Base-by-base conservation (phyloP, 768 basidiomycete species). In the Hortiboletus flavorubellus region DNA sequence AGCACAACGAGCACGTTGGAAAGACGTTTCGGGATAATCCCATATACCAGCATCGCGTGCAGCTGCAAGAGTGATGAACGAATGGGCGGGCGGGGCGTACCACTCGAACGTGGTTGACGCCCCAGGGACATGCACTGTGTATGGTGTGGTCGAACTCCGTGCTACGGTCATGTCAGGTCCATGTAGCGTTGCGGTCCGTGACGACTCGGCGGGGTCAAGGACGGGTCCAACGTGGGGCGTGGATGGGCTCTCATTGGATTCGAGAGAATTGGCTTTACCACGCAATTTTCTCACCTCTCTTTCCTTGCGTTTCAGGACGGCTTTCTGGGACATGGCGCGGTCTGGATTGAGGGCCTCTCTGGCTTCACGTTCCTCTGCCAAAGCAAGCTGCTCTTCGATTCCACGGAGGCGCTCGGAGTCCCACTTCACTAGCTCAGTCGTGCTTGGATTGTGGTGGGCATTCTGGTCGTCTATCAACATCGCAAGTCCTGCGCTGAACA, bases 21-120 rank as follows among this genome's bases (percentile, higher is more conserved):
- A 67, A 2, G 81, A 72, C 3, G 76, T 85, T 5, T 77, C 70
- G 0, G 93, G 92, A 65, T 88, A 93, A 16, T 74, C 72, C 92
- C 92, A 96, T 44, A 95, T 69, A 1, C 85, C 84, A 0, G 87
- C 88, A 7, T 72, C 75, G 34, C 75, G 80, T 6, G 93, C 92
- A 0, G 78, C 73, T 7, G 75, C 71, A 38, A 94, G 73, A 3
- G 85, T 83, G 2, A 75, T 47, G 68, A 84, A 88, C 3, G 77
- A 72, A 62, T 69, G 66, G 4, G 62, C 35, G 33, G 67, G 59
- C 3, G 79, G 74, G 26, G 71, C 54, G 66, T 93, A 94, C 93
- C 93, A 96, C 14, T 79, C 73, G 23, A 89, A 73, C 0, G 75
- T 64, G 10, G 77, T 71, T 0, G 93, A 91, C 4, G 83, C 69